A percentile compares a stretch with the other conserved stretches of the same genome.
Evolutionary conservation across 345 rosid genomes (phyloP).

Genomic region (Mallotus nudiflorus): DNA sequence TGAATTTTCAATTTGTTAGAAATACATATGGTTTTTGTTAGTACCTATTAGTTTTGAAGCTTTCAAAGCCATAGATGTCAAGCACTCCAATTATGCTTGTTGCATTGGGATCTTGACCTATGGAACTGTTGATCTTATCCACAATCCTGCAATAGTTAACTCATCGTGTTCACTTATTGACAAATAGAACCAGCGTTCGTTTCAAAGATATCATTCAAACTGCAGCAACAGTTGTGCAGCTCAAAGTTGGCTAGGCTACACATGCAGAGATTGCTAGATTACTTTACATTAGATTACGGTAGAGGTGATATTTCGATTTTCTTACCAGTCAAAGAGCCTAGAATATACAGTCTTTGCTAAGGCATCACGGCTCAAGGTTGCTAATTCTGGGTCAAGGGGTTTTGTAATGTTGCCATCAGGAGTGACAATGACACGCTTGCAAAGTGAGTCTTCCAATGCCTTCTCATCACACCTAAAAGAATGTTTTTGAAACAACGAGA

Average conservation of each 20-base stretch:
- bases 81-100: conserved; percentile 70
- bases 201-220: neutral
- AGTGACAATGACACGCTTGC: conserved; percentile 79
- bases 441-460: conserved; percentile 65
- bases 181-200: neutral
- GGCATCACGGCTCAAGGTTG: conserved; percentile 63
- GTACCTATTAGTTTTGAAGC: conserved; percentile 73
- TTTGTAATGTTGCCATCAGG: conserved; percentile 74
- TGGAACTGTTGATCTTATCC: conserved; percentile 68
- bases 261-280: neutral
- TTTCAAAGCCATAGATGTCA: conserved; percentile 79
- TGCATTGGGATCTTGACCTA: conserved; percentile 72
- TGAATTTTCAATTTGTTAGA: neutral
- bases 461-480: conserved; percentile 62
- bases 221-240: neutral
- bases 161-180: conserved; percentile 6
- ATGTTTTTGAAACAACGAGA: conserved; percentile 10
- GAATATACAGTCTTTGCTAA: conserved; percentile 72
- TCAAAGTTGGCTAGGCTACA: neutral
- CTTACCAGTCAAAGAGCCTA: conserved; percentile 70
- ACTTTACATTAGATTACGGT: neutral
- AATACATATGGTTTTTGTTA: conserved; percentile 2
- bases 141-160: conserved; percentile 57
- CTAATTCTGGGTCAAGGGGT: conserved; percentile 64
- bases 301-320: conserved; percentile 23